Percentiles rank a stretch among this genome's conserved stretches.
Conservation (phyloP, 169 alveolate species). For the Cryptosporidium meleagridis region DNA sequence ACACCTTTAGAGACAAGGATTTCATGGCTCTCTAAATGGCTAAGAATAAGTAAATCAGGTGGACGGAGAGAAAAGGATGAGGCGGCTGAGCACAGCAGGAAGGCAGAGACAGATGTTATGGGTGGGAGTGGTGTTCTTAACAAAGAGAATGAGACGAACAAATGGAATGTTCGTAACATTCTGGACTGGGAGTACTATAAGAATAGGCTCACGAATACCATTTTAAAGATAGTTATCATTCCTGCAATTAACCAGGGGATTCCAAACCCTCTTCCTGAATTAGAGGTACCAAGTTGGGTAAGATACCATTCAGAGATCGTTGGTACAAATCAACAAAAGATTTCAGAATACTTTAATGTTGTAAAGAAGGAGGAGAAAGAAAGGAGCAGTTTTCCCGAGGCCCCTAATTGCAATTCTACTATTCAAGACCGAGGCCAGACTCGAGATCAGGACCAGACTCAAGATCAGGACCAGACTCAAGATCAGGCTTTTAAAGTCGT, state of each 20-base stretch:
- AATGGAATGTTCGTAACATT: slow-evolving; percentile 90
- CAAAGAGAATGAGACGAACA: slow-evolving; percentile 7
- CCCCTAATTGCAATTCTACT: not conserved
- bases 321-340: slow-evolving; percentile 68
- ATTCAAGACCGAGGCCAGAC: not conserved
- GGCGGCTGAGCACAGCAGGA: not conserved
- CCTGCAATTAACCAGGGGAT: slow-evolving; percentile 96
- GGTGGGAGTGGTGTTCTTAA: not conserved
- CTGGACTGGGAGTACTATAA: slow-evolving; percentile 97
- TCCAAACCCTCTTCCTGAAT: slow-evolving; percentile 92
- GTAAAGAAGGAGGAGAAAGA: not conserved
- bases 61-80: slow-evolving; percentile 52
- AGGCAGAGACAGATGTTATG: not conserved
- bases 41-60: slow-evolving; percentile 85
- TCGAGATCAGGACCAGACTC: too few relatives aligned
- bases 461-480: not conserved
- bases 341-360: slow-evolving; percentile 40
- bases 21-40: slow-evolving; percentile 84
- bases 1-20: slow-evolving; percentile 84
- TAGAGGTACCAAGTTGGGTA: slow-evolving; percentile 94
- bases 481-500: not conserved
- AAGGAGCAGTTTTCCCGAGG: too few relatives aligned
- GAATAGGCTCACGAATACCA: slow-evolving; percentile 93
- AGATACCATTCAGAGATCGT: slow-evolving; percentile 37
- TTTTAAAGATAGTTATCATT: slow-evolving; percentile 92